These are phyloP conservation scores for Trichocladium uniseriatum DNA, from an alignment of 495 filamentous ascomycete species.

Conservation along the genomic window DNA sequence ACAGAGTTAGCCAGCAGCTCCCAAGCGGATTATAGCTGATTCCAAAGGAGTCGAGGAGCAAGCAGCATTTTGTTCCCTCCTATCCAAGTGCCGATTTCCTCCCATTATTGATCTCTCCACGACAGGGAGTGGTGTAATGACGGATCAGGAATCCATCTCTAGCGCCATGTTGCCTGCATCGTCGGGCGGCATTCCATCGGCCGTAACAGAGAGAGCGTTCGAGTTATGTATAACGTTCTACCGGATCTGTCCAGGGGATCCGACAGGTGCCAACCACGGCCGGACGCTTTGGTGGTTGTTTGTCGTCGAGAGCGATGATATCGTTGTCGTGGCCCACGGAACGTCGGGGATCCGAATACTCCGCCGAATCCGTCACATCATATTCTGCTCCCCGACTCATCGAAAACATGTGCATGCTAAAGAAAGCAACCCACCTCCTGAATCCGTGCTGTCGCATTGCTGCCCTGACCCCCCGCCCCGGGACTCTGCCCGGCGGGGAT, in stretches of 20 bases:
- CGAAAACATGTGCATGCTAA: slow-evolving; percentile 2
- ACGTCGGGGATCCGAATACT: neutral
- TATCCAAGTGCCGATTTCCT: no score
- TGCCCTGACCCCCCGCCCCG: slow-evolving; percentile 33
- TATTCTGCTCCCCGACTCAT: slow-evolving; percentile 3
- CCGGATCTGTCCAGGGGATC: no score
- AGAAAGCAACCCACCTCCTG: slow-evolving; percentile 62
- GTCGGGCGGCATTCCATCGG: no score
- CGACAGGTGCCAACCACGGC: no score
- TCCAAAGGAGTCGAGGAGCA: neutral
- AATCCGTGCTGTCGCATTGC: slow-evolving; percentile 50
- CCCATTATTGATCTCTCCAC: no score
- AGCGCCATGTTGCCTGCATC: no score
- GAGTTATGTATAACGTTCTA: no score
- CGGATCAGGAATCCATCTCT: no score
- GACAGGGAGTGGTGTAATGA: no score
- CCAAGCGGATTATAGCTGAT: neutral
- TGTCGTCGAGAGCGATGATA: neutral
- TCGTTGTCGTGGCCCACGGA: no score
- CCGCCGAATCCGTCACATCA: neutral
- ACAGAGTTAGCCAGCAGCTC: slow-evolving; percentile 8
- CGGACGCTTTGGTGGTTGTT: no score
- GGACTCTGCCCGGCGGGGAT: slow-evolving; percentile 63
- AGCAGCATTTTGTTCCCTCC: neutral
- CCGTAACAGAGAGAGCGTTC: no score